Percentiles rank a stretch among this genome's conserved stretches.
Evolutionary conservation across 2,329 filamentous ascomycete species (phyloP).

Genomic region (Sporothrix dimorphospora): DNA sequence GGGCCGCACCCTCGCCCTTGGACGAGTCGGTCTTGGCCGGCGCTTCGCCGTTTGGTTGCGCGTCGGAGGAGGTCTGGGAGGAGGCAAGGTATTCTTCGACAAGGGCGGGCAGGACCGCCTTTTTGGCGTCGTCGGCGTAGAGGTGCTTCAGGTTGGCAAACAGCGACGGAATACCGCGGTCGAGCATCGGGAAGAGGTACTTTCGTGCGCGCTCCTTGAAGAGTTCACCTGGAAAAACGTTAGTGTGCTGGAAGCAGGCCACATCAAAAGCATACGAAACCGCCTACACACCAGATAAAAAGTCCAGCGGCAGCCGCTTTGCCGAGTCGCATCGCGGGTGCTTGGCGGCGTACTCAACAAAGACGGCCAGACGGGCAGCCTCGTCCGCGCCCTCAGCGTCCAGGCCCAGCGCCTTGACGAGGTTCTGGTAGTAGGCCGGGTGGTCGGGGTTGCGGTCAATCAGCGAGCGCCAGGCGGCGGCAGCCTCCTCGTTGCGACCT

Average conservation of each 20-base stretch:
- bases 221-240: slow-evolving; percentile 62
- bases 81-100: slow-evolving; percentile 74
- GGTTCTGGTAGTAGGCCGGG: slow-evolving; percentile 78
- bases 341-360: slow-evolving; percentile 79
- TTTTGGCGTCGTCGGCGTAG: slow-evolving; percentile 78
- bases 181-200: slow-evolving; percentile 83
- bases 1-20: slow-evolving; percentile 75
- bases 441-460: slow-evolving; percentile 88
- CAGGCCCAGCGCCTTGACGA: slow-evolving; percentile 64
- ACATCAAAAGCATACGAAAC: slow-evolving; percentile 50
- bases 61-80: slow-evolving; percentile 44
- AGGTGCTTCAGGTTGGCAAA: slow-evolving; percentile 97
- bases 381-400: slow-evolving; percentile 63
- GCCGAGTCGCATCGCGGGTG: slow-evolving; percentile 83
- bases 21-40: slow-evolving; percentile 48
- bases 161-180: slow-evolving; percentile 91
- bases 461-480: slow-evolving; percentile 76
- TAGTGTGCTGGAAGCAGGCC: neutral
- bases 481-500: slow-evolving; percentile 76
- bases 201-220: slow-evolving; percentile 77
- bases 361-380: slow-evolving; percentile 67
- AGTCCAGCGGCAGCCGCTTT: slow-evolving; percentile 84
- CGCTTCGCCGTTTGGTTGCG: slow-evolving; percentile 47
- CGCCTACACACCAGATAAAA: slow-evolving; percentile 58
- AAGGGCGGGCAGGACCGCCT: slow-evolving; percentile 71